These are phyloP conservation scores for Calonectria fujianensis DNA, from an alignment of 2,329 filamentous ascomycete species.

Conservation along the genomic window DNA sequence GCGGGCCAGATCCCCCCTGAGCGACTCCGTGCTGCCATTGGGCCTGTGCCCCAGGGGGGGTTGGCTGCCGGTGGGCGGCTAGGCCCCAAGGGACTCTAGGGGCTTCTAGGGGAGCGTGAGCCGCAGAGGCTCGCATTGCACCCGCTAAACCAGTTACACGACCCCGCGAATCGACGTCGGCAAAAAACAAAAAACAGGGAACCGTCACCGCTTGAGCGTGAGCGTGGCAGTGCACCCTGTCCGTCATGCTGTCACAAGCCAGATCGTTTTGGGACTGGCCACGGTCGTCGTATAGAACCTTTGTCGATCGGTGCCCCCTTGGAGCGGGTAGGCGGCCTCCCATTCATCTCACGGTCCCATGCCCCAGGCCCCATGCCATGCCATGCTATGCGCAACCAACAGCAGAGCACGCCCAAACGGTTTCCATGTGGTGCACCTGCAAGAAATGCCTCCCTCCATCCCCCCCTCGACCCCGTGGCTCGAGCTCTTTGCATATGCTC, in stretches of 20 bases:
- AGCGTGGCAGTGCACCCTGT: constrained; percentile 22
- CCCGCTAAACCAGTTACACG: constrained; percentile 16
- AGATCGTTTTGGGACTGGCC: constrained; percentile 24
- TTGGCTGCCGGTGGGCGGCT: constrained; percentile 30
- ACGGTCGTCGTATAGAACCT: constrained; percentile 13
- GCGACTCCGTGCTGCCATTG: background rate
- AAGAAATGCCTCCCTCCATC: constrained; percentile 21
- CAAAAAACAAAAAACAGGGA: constrained; percentile 24
- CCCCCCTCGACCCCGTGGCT: constrained; percentile 6
- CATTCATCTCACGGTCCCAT: constrained; percentile 13
- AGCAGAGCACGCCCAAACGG: background rate
- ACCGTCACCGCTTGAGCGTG: constrained; percentile 24
- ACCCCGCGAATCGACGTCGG: background rate
- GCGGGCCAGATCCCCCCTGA: constrained; percentile 14
- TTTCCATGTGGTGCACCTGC: background rate
- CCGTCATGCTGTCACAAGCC: constrained; percentile 28
- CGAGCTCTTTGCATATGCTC: constrained; percentile 12
- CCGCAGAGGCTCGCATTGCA: constrained; percentile 27
- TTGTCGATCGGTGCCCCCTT: constrained; percentile 20
- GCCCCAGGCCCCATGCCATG: background rate
- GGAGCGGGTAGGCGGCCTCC: constrained; percentile 38
- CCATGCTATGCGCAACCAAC: background rate
- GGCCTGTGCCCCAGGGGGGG: constrained; percentile 34
- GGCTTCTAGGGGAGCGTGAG: constrained; percentile 35
- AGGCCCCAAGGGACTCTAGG: background rate